phyloP scores from a whole-genome alignment of 179 eudicot species.

The Drosera spatulata region DNA sequence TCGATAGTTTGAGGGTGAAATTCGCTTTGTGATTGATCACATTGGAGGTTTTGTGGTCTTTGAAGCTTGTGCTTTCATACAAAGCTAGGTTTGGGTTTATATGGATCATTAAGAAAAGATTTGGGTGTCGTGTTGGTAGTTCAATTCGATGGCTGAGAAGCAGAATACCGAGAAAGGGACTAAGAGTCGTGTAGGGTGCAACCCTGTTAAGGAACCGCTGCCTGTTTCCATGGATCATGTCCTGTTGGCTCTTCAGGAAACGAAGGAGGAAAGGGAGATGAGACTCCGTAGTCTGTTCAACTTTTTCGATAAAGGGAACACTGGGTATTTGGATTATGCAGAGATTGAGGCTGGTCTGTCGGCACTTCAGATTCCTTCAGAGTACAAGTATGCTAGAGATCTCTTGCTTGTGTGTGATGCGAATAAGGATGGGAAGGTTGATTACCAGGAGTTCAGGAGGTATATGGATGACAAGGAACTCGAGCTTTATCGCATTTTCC shows the following conservation, averaged over 20 bases:
- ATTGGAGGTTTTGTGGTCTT: too few relatives aligned
- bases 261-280: constrained; percentile 68
- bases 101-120: too few relatives aligned
- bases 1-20: too few relatives aligned
- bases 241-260: constrained; percentile 61
- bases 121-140: too few relatives aligned
- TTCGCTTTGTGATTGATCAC: too few relatives aligned
- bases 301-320: constrained; percentile 50
- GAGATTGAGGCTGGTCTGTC: constrained; percentile 65
- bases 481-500: constrained; percentile 81
- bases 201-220: constrained; percentile 60
- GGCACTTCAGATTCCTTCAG: constrained; percentile 69
- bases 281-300: constrained; percentile 58
- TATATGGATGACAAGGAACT: constrained; percentile 98
- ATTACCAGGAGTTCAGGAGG: constrained; percentile 73
- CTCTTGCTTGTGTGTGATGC: constrained; percentile 70
- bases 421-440: constrained; percentile 75
- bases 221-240: constrained; percentile 84
- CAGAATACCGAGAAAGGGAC: constrained; percentile 15
- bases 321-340: constrained; percentile 56
- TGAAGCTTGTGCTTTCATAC: too few relatives aligned
- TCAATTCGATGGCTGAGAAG: constrained; percentile 16
- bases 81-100: too few relatives aligned
- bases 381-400: constrained; percentile 88
- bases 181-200: constrained; percentile 34